Conservation (phyloP, 2,329 filamentous ascomycete genomes). For the Calonectria pseudoturangicola region DNA sequence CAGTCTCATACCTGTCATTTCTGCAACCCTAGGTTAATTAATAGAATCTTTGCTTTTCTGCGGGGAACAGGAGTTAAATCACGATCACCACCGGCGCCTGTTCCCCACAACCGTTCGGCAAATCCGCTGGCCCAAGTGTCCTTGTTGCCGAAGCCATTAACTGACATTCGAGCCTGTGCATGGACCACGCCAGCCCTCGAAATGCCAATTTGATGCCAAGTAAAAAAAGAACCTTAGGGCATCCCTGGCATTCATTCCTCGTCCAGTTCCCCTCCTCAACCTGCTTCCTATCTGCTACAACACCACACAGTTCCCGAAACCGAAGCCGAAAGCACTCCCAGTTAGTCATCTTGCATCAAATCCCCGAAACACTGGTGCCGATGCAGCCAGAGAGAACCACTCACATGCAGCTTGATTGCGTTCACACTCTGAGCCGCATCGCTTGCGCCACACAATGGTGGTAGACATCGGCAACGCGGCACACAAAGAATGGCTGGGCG, state of each 20-base stretch:
- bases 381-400: background rate
- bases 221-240: background rate
- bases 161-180: background rate
- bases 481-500: background rate
- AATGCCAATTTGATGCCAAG: background rate
- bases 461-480: slow-evolving; percentile 6
- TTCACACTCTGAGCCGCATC: background rate
- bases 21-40: slow-evolving; percentile 1
- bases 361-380: slow-evolving; percentile 16
- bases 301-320: background rate
- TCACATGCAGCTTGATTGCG: background rate
- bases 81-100: background rate
- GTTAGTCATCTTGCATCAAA: background rate
- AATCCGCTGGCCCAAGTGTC: background rate
- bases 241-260: background rate
- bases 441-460: background rate
- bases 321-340: background rate
- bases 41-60: background rate
- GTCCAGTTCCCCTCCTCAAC: background rate
- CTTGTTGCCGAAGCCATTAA: background rate
- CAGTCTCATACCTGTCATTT: background rate
- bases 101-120: background rate
- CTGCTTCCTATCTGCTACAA: background rate
- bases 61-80: background rate
- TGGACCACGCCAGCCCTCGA: background rate